These are phyloP conservation scores for Gracilaria gracilis DNA, from an alignment of 23 red algal species.

Conservation along the genomic window DNA sequence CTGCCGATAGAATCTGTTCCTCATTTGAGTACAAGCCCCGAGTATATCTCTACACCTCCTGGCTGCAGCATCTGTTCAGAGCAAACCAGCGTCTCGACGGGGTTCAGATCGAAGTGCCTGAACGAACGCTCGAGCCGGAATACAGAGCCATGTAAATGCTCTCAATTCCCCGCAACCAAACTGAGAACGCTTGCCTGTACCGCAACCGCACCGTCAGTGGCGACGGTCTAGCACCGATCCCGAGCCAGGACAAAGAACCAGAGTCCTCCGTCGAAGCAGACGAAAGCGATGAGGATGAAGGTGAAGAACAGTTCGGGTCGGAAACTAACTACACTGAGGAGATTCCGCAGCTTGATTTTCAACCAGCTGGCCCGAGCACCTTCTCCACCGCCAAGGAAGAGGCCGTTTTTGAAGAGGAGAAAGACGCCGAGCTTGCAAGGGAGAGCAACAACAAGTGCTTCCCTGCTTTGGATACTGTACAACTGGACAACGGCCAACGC, in stretches of 20 bases:
- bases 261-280: not conserved
- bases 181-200: conserved; percentile 23
- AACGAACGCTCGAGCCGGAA: not conserved
- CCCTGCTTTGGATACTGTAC: conserved; percentile 50
- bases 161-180: conserved; percentile 2
- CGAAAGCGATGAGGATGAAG: not conserved
- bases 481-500: conserved; percentile 62
- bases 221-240: too few species aligned
- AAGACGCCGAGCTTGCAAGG: not conserved
- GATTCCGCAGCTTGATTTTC: not conserved
- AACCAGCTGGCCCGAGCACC: not conserved
- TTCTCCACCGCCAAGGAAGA: conserved; percentile 16
- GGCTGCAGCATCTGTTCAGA: conserved; percentile 24
- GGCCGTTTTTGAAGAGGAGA: not conserved
- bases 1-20: not conserved
- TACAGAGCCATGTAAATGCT: conserved; percentile 7
- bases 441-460: conserved; percentile 56
- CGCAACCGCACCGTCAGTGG: not conserved
- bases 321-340: conserved; percentile 27
- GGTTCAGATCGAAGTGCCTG: not conserved
- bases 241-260: not conserved
- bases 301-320: not conserved
- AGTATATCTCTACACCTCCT: conserved; percentile 22
- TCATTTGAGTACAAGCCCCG: not conserved
- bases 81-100: conserved; percentile 18